Base-by-base conservation (phyloP, 1,139 yeast species). In the Lodderomyces pseudojiufengensis region DNA sequence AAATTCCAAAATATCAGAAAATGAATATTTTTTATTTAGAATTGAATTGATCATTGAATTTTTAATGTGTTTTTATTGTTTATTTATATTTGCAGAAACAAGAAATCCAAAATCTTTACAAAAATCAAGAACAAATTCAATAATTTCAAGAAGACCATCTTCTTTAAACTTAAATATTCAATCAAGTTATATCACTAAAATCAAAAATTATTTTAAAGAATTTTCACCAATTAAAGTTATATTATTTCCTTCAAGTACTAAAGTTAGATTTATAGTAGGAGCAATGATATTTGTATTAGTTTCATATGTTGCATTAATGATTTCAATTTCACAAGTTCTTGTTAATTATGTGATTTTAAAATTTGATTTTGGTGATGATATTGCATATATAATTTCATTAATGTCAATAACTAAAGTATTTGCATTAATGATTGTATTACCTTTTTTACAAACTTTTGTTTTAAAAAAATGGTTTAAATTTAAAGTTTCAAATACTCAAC, bases 371-470 rank as follows among this genome's bases (percentile, higher is more conserved):
- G 61, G 63, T 3, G 68, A 65, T 4, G 73, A 72, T 28, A 56
- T 81, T 24, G 86, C 90, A 4, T 68, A 72, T 42, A 66, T 76
- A 41, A 55, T 84, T 38, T 76, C 90, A 0, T 39, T 72, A 1
- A 45, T 71, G 1, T 82, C 86, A 33, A 47, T 75, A 1, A 51
- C 73, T 5, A 49, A 59, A 35, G 67, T 69, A 1, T 13, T 61
- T 4, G 51, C 52, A 1, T 53, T 67, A 41, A 49, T 65, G 3
- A 44, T 63, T 5, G 6, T 65, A 3, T 52, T 66, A 3, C 72
- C 73, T 3, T 22, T 65, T 9, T 32, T 66, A 16, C 57, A 53
- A 41, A 57, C 54, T 35, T 46, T 48, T 12, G 38, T 68, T 3
- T 50, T 65, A 24, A 62, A 58, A 29, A 52, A 50, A 31, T 24